These are phyloP conservation scores for Malus hybrid DNA, from an alignment of 331 rosid species.

Conservation along the genomic window DNA sequence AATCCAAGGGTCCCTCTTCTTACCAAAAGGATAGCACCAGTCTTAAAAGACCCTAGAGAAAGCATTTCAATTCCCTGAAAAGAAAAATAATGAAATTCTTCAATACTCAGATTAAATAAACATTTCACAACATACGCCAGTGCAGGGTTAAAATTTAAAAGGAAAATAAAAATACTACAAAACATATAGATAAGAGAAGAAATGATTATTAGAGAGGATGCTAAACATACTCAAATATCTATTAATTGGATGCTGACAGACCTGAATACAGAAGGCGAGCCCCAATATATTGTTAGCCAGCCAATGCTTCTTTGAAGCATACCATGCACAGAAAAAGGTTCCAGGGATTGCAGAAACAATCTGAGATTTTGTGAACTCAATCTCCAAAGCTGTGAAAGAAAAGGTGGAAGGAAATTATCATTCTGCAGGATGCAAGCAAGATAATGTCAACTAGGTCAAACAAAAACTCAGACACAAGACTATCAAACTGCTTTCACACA, in stretches of 20 bases:
- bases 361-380: conserved; percentile 94
- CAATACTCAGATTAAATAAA: not conserved
- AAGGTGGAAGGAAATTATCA: conserved; percentile 50
- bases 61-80: conserved; percentile 99
- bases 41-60: conserved; percentile 95
- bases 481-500: not conserved
- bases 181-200: not conserved
- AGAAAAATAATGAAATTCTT: conserved; percentile 7
- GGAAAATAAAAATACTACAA: not conserved
- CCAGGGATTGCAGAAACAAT: conserved; percentile 86
- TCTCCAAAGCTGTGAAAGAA: conserved; percentile 86
- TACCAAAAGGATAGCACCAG: conserved; percentile 97
- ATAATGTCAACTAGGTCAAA: conserved; percentile 43
- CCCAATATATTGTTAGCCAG: conserved; percentile 91
- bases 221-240: not conserved
- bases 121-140: not conserved
- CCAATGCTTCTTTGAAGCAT: conserved; percentile 91
- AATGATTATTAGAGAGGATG: not conserved
- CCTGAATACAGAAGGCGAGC: conserved; percentile 98
- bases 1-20: conserved; percentile 11
- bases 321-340: conserved; percentile 93
- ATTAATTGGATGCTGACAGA: conserved; percentile 14
- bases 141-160: not conserved
- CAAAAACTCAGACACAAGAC: conserved; percentile 13
- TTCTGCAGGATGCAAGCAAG: conserved; percentile 43